These are phyloP conservation scores for Parastagonospora avenae DNA, from an alignment of 2,329 filamentous ascomycete genomes.

Conservation along the genomic window DNA sequence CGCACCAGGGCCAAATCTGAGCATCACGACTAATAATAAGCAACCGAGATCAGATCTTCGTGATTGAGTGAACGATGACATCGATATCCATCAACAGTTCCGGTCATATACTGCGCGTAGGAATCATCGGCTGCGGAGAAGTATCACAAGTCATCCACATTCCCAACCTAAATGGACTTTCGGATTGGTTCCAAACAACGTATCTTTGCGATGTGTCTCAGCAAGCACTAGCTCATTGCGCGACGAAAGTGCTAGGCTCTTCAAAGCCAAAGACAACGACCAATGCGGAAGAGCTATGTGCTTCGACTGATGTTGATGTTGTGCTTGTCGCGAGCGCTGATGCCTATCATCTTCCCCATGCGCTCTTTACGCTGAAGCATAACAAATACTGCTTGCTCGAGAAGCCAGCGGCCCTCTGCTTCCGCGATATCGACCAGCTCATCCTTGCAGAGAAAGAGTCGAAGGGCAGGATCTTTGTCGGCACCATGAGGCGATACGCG, in stretches of 20 bases:
- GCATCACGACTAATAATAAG: no score
- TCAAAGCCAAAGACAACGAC: slow-evolving; percentile 17
- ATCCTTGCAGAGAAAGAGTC: slow-evolving; percentile 55
- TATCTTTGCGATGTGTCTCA: slow-evolving; percentile 60
- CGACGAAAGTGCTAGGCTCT: slow-evolving; percentile 33
- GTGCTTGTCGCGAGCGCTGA: slow-evolving; percentile 61
- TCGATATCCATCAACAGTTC: not conserved
- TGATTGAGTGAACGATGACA: no score
- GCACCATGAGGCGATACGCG: slow-evolving; percentile 67
- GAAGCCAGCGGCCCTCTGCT: slow-evolving; percentile 61
- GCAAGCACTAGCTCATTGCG: slow-evolving; percentile 49
- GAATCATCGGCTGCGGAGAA: slow-evolving; percentile 57
- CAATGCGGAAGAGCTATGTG: slow-evolving; percentile 49
- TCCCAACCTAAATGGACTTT: slow-evolving; percentile 49
- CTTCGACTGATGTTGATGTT: slow-evolving; percentile 55
- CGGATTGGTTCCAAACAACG: slow-evolving; percentile 52
- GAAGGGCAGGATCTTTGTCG: slow-evolving; percentile 59
- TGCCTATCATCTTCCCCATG: slow-evolving; percentile 61
- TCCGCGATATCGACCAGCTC: slow-evolving; percentile 54
- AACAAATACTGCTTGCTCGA: slow-evolving; percentile 65
- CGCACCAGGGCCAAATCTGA: no score
- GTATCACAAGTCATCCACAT: slow-evolving; percentile 61
- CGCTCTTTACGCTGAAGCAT: slow-evolving; percentile 57
- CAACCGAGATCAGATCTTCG: no score
- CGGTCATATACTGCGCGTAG: slow-evolving; percentile 38